Evolutionary conservation across 495 filamentous ascomycete genomes (phyloP), one percentile per base, ranked within the genome.

Genomic region (Penicillium paradoxum): DNA sequence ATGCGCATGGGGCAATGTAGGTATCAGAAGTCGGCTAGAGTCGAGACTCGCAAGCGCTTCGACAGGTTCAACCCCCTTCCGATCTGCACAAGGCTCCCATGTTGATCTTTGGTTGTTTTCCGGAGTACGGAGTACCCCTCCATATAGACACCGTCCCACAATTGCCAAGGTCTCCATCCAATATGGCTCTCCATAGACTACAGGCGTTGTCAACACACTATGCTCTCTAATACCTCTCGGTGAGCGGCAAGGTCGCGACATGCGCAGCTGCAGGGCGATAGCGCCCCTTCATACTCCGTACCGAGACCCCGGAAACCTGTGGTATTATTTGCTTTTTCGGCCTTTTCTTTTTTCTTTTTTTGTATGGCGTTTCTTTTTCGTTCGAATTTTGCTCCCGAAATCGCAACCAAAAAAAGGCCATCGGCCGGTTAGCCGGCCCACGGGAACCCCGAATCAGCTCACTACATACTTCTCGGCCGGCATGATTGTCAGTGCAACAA

Each of bases 191-290:
- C 10, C 33, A n/a, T 18, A 49, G 45, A 7, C 18, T 9, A 49
- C 45, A 33, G 33, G 33, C 45, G 6, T 18, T 27, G 33, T 22
- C 34, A 32, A 39, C 17, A 38, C 45, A 48, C n/a, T 38, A 38
- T 33, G 15, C 48, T 45, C 24, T 49, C 25, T 45, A 47, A 24
- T 39, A 51, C 42, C n/a, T 21, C 46, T 53, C 54, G 51, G 49
- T 53, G 45, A 55, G 39, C 51, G 46, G 53, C 60, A 57, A 54
- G 50, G 46, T 47, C 49, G 53, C 48, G 56, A 54, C 59, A 60
- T 65, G 53, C 38, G 51, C 40, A 52, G 47, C 59, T 13, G 55
- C 49, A 55, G 37, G 53, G 37, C 55, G 58, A 62, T 54, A 52
- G 62, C 56, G 62, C 56, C 55, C 56, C 46, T 57, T 39, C 46